Base-by-base conservation (phyloP, 2,329 filamentous ascomycete species). In the Macrophomina tecta region DNA sequence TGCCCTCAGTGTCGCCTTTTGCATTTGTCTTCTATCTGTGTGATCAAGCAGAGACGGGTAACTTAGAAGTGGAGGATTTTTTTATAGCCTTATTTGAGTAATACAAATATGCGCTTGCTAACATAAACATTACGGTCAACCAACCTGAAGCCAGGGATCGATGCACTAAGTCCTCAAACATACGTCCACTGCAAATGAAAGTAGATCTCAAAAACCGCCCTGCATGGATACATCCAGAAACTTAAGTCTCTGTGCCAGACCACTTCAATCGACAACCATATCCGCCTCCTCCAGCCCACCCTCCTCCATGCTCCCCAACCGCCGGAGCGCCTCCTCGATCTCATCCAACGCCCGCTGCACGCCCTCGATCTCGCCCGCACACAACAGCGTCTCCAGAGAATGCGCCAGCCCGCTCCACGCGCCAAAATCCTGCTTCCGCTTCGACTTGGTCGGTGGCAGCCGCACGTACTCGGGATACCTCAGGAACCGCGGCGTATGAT, bases 351-450 rank as follows among this genome's bases (percentile, higher is more conserved):
- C 65, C 48, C 40, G 7, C 32, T 67, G 65, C 30, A 67, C 65
- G n/a, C 65, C 65, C 36, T 52, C 65, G 9, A 67, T 49, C 40
- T 63, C 49, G 4, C 65, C 65, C 28, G 65, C 65, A n/a, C 65
- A 67, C 11, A 67, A 49, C 38, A 67, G 56, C 48, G 56, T 67
- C 58, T 67, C 65, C 12, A 67, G 38, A 11, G 65, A 67, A 11
- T 67, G 65, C 6, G 65, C 56, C 56, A 67, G 38, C 38, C 49
- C 65, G 40, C 65, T 67, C 65, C 65, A 67, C 11, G 65, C 16
- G 18, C 38, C 38, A 23, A 67, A 67, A n/a, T 45, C 65, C 28
- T n/a, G n/a, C 49, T 63, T 63, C 6, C 49, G 36, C 56, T n/a
- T 55, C 18, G 65, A 67, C 48, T 67, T 67, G 14, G 56, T 55